Percentiles rank a stretch among this genome's conserved stretches.
These are phyloP conservation scores for Peziza echinospora DNA, from an alignment of 495 filamentous ascomycete genomes.

Conservation along the genomic window DNA sequence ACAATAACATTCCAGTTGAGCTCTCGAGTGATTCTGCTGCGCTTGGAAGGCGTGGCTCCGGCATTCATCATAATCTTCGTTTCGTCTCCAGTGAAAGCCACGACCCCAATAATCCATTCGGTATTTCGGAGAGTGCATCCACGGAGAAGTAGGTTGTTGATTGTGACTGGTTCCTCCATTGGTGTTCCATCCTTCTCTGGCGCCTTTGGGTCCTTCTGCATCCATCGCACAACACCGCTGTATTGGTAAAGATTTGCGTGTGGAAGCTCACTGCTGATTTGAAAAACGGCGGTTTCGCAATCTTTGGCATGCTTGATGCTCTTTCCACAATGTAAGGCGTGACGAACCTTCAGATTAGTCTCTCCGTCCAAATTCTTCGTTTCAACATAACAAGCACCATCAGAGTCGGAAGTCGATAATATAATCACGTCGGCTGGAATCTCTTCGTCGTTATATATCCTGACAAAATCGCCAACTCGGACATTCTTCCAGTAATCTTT, in stretches of 20 bases:
- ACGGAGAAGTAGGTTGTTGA: conserved; percentile 85
- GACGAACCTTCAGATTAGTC: conserved; percentile 90
- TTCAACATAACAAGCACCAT: conserved; percentile 93
- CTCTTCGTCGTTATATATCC: conserved; percentile 88
- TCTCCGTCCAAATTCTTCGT: conserved; percentile 97
- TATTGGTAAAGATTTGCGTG: conserved; percentile 89
- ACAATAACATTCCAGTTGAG: conserved; percentile 82
- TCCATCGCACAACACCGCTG: conserved; percentile 73
- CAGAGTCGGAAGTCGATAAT: conserved; percentile 81
- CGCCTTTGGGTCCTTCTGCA: conserved; percentile 42
- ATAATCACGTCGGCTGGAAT: conserved; percentile 90
- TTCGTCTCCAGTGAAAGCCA: conserved; percentile 87
- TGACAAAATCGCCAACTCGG: conserved; percentile 89
- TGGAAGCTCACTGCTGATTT: conserved; percentile 75
- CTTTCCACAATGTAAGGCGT: conserved; percentile 68
- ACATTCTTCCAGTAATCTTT: conserved; percentile 89
- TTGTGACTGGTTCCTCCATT: conserved; percentile 81
- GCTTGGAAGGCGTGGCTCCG: conserved; percentile 89
- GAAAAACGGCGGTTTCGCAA: conserved; percentile 72
- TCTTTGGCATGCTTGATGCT: conserved; percentile 72
- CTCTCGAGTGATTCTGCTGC: conserved; percentile 70
- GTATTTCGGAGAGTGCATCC: conserved; percentile 90
- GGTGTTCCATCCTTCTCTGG: conserved; percentile 37
- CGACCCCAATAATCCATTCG: conserved; percentile 89
- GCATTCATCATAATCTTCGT: conserved; percentile 99